These are phyloP conservation scores for Laguncularia racemosa DNA, from an alignment of 345 rosid species.

Conservation along the genomic window DNA sequence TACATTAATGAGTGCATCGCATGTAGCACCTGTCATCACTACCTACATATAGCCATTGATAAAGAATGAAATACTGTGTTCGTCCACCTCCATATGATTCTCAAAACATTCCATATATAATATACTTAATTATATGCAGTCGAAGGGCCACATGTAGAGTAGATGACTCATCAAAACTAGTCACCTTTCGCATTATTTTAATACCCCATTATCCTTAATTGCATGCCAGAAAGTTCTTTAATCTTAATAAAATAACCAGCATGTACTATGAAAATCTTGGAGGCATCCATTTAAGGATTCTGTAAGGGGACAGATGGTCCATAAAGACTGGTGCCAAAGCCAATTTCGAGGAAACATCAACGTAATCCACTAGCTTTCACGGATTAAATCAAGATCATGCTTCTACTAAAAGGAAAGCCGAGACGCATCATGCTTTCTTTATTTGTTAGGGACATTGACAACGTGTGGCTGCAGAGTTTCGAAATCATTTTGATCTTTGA, in stretches of 20 bases:
- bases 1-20: no score
- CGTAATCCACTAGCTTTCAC: slow-evolving; percentile 22
- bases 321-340: slow-evolving; percentile 15
- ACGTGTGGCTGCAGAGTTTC: background rate
- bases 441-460: background rate
- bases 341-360: slow-evolving; percentile 31
- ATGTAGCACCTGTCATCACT: no score
- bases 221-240: slow-evolving; percentile 47
- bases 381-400: slow-evolving; percentile 12
- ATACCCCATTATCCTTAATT: slow-evolving; percentile 28
- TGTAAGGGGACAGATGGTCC: slow-evolving; percentile 27
- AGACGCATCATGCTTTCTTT: background rate
- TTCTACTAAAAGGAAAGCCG: background rate
- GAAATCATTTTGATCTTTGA: no score
- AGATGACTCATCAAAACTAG: slow-evolving; percentile 21
- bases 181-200: slow-evolving; percentile 16
- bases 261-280: slow-evolving; percentile 20
- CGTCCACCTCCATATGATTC: slow-evolving; percentile 4
- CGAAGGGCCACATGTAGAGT: slow-evolving; percentile 21
- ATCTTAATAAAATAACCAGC: slow-evolving; percentile 5
- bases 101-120: slow-evolving; percentile 32
- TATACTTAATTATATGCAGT: slow-evolving; percentile 10
- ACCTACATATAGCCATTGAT: background rate
- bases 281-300: slow-evolving; percentile 22
- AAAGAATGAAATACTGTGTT: background rate